Evolutionary conservation across 768 basidiomycete species (phyloP).

Genomic region (Naganishia friedmannii): DNA sequence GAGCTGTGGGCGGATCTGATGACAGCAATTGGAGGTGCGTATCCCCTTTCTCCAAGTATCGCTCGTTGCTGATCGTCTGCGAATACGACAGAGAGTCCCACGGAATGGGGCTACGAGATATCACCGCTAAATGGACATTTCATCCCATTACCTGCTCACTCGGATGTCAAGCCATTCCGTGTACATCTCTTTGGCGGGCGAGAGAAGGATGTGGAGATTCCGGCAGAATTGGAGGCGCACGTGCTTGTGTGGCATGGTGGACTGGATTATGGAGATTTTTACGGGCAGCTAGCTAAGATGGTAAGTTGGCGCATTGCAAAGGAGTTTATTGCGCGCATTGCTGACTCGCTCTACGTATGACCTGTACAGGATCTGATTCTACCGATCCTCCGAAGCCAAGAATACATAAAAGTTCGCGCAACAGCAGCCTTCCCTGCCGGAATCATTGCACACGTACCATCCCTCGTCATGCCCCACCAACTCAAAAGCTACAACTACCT

Average conservation of each 20-base stretch:
- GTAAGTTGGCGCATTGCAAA: not conserved
- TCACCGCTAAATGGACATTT: not conserved
- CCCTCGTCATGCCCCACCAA: constrained; percentile 1
- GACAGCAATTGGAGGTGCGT: not conserved
- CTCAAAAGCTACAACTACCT: constrained; percentile 17
- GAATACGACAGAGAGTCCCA: not conserved
- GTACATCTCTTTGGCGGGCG: constrained; percentile 5
- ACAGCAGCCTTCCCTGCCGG: constrained; percentile 16
- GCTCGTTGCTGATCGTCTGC: not conserved
- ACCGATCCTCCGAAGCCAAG: not conserved
- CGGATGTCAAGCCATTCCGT: not conserved
- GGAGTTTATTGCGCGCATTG: not conserved
- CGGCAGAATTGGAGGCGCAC: constrained; percentile 3
- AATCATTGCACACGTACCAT: not conserved
- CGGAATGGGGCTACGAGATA: not conserved
- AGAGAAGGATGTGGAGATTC: not conserved
- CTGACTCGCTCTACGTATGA: not conserved
- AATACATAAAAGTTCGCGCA: not conserved
- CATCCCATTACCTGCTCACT: not conserved
- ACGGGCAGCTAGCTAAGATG: not conserved
- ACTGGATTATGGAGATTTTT: not conserved
- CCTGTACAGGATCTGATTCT: not conserved
- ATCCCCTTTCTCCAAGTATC: not conserved
- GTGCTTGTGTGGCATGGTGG: not conserved
- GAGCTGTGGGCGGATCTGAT: not conserved